These are phyloP conservation scores for Graphilbum sp. DNA, from an alignment of 2,329 filamentous ascomycete species.

Conservation along the genomic window DNA sequence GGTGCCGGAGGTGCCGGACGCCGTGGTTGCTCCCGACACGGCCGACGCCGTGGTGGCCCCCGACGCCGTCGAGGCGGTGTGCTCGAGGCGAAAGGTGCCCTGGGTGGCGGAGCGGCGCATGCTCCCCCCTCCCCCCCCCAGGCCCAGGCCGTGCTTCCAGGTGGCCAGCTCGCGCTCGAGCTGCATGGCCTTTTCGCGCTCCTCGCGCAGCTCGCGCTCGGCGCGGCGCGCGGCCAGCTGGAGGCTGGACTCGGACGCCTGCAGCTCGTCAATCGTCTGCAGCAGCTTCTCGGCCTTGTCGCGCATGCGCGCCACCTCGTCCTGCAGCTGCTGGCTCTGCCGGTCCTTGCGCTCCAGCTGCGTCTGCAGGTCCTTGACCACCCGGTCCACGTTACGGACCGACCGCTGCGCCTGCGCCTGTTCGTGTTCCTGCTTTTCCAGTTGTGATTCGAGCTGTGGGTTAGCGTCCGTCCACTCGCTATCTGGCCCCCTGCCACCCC, in stretches of 20 bases:
- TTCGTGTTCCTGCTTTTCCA: constrained; percentile 68
- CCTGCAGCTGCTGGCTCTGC: constrained; percentile 60
- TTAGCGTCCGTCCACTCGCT: constrained; percentile 7
- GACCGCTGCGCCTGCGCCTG: constrained; percentile 71
- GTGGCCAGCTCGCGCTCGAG: constrained; percentile 81
- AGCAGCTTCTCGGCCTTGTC: constrained; percentile 87
- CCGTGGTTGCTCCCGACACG: constrained; percentile 19
- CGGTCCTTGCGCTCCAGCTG: constrained; percentile 93
- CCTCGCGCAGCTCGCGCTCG: constrained; percentile 79
- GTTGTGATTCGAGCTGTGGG: constrained; percentile 64
- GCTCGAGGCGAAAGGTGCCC: constrained; percentile 2
- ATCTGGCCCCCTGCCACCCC: background rate
- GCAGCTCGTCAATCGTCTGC: constrained; percentile 82
- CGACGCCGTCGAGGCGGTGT: constrained; percentile 8
- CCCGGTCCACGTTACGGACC: constrained; percentile 82
- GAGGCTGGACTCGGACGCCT: constrained; percentile 66
- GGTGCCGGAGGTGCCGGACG: too few species aligned
- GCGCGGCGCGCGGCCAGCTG: constrained; percentile 72
- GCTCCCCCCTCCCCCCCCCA: constrained; percentile 5
- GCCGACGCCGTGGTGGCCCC: constrained; percentile 17
- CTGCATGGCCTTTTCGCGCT: constrained; percentile 62
- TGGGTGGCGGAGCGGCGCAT: constrained; percentile 10
- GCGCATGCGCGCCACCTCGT: constrained; percentile 70
- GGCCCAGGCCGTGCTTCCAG: constrained; percentile 45
- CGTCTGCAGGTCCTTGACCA: constrained; percentile 78